A percentile compares a stretch with the other conserved stretches of the same genome.
Evolutionary conservation across 352 stramenopile genomes (phyloP).

Genomic region (Hyaloperonospora brassicae): DNA sequence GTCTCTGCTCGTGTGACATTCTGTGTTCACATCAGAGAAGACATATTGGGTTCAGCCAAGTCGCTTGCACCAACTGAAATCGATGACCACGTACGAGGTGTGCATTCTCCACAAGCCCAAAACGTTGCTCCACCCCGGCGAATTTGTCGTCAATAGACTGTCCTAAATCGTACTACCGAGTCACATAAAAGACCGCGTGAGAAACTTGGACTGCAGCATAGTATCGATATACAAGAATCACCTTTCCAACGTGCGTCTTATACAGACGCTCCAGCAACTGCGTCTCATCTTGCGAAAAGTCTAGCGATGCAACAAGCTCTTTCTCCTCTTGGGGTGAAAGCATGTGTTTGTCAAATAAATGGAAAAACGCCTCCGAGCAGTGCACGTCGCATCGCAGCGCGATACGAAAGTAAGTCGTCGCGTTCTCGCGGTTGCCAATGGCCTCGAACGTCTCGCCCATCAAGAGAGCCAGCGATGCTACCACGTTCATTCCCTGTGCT

Average conservation of each 20-base stretch:
- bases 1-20: constrained; percentile 68
- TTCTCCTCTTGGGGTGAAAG: constrained; percentile 60
- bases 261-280: constrained; percentile 59
- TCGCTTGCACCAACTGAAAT: background rate
- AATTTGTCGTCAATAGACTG: constrained; percentile 59
- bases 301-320: constrained; percentile 53
- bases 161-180: constrained; percentile 51
- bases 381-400: constrained; percentile 78
- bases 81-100: constrained; percentile 41
- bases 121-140: constrained; percentile 40
- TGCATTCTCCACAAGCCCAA: constrained; percentile 49
- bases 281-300: constrained; percentile 57
- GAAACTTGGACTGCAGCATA: background rate
- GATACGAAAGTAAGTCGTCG: constrained; percentile 62
- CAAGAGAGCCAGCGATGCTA: constrained; percentile 69
- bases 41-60: too few relatives aligned
- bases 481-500: constrained; percentile 52
- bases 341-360: constrained; percentile 84
- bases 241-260: constrained; percentile 58
- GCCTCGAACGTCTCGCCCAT: constrained; percentile 80
- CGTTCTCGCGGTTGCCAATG: constrained; percentile 77
- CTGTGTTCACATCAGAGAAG: constrained; percentile 21
- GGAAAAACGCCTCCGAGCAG: constrained; percentile 78
- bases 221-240: constrained; percentile 3
- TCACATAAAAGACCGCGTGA: background rate